Percentiles rank a stretch among this genome's conserved stretches.
Evolutionary conservation across 208 protist genomes (phyloP).

Genomic region (Sergeia podlipaevii): DNA sequence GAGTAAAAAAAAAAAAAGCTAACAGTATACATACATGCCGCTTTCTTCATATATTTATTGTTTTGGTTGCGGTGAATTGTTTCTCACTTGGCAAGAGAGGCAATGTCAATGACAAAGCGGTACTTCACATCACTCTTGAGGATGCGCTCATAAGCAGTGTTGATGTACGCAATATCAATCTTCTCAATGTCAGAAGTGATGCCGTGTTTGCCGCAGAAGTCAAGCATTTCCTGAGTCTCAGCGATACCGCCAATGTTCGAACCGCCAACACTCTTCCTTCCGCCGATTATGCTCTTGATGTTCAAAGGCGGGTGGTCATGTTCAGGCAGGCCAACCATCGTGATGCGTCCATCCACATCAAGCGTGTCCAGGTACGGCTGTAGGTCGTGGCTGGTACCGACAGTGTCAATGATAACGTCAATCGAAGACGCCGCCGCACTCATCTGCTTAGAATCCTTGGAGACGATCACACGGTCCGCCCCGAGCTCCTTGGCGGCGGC

Average conservation of each 20-base stretch:
- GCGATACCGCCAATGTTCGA: conserved; percentile 49
- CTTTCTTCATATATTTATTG: no score
- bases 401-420: conserved; percentile 45
- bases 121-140: conserved; percentile 34
- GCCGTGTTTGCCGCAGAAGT: conserved; percentile 50
- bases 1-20: conserved; percentile 1
- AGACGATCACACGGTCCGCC: conserved; percentile 30
- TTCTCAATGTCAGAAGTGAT: conserved; percentile 39
- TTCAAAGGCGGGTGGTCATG: conserved; percentile 29
- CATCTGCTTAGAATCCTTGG: conserved; percentile 45
- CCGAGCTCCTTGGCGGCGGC: conserved; percentile 42
- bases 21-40: neutral
- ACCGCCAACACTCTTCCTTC: conserved; percentile 19
- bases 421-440: conserved; percentile 18
- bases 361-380: conserved; percentile 33
- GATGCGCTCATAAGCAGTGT: conserved; percentile 38
- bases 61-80: no score
- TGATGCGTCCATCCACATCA: conserved; percentile 25
- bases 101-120: conserved; percentile 53
- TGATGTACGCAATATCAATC: conserved; percentile 44
- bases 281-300: conserved; percentile 14
- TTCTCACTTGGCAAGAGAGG: no score
- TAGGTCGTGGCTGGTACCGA: conserved; percentile 28
- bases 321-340: conserved; percentile 34
- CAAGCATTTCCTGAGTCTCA: conserved; percentile 61